A percentile compares a stretch with the other conserved stretches of the same genome.
Conservation (phyloP, 2,329 filamentous ascomycete genomes). For the Tolypocladium paradoxum region DNA sequence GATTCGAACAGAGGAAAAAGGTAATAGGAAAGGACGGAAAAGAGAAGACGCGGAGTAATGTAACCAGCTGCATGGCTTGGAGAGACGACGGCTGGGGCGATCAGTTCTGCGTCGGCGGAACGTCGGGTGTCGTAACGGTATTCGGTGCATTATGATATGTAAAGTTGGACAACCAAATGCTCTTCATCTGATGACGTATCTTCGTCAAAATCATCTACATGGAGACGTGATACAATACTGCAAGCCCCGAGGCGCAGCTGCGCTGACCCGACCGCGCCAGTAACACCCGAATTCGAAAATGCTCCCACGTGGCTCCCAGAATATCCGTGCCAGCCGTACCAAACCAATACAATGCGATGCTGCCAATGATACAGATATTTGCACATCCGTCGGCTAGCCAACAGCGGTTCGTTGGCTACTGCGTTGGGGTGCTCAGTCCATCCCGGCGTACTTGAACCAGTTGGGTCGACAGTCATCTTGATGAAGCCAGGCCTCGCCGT, state of each 20-base stretch:
- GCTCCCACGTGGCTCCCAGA: not conserved
- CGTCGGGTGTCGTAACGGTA: slow-evolving; percentile 53
- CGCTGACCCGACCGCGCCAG: not conserved
- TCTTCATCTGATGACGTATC: not conserved
- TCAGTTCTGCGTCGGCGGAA: slow-evolving; percentile 56
- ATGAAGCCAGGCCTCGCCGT: slow-evolving; percentile 75
- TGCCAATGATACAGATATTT: not conserved
- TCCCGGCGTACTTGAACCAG: slow-evolving; percentile 93
- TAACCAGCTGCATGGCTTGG: slow-evolving; percentile 54
- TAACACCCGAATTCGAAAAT: slow-evolving; percentile 3
- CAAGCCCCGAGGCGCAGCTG: not conserved
- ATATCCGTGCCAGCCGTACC: not conserved
- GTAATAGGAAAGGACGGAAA: slow-evolving; percentile 49
- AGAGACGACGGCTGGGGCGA: slow-evolving; percentile 50
- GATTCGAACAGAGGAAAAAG: slow-evolving; percentile 36
- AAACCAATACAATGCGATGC: not conserved
- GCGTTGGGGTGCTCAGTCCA: slow-evolving; percentile 42
- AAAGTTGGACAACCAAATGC: not conserved
- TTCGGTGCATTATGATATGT: slow-evolving; percentile 34
- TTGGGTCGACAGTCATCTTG: slow-evolving; percentile 90
- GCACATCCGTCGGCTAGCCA: not conserved
- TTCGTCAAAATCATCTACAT: not conserved
- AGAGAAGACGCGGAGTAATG: slow-evolving; percentile 47
- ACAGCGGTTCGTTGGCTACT: not conserved
- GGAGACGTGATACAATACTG: not conserved